Evolutionary conservation across 148 eudicot species (phyloP), one percentile per base, ranked within the genome.

Genomic region (Vaccinium vitisidaea): DNA sequence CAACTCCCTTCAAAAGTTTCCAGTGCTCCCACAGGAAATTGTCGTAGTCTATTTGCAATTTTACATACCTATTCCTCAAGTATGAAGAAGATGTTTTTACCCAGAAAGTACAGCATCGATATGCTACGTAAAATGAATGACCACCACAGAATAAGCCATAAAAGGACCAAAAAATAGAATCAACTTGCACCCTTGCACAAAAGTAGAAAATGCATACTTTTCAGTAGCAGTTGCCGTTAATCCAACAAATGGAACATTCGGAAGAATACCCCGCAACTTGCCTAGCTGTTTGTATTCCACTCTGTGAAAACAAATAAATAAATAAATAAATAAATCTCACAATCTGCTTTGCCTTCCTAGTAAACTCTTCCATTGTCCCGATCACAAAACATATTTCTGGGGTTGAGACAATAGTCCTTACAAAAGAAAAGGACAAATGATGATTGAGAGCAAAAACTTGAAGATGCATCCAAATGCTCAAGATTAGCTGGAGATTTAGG

Each of bases 211-310:
- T 39, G 89, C 93, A 76, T 88, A 94, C 98, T 91, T 94, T 85
- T 90, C 92, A 76, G 98, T 93, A 77, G 98, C 98, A 79, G 98
- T 94, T 84, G 98, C 96, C 13, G 98, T 94, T 89, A 94, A 88
- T 82, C 89, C 93, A 84, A 94, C 92, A 88, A 92, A 93, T 82
- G 96, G 98, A 83, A 94, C 93, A 87, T 89, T 79, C 59, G 79
- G 46, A 46, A 94, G 96, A 80, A 89, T 83, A 82, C 78, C 84
- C 82, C 98, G 96, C 87, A 94, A 77, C 75, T 87, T 93, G 91
- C 91, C 91, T 61, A 94, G 86, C 56, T 88, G 91, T 84, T 94
- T 93, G 90, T 92, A 94, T 87, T 94, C 98, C 88, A 89, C 86
- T 88, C 98, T 94, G 91, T 52, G 59, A 75, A 88, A 80, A 49